A percentile compares a stretch with the other conserved stretches of the same genome.
Evolutionary conservation across 345 rosid genomes (phyloP).

Genomic region (Boechera stricta): DNA sequence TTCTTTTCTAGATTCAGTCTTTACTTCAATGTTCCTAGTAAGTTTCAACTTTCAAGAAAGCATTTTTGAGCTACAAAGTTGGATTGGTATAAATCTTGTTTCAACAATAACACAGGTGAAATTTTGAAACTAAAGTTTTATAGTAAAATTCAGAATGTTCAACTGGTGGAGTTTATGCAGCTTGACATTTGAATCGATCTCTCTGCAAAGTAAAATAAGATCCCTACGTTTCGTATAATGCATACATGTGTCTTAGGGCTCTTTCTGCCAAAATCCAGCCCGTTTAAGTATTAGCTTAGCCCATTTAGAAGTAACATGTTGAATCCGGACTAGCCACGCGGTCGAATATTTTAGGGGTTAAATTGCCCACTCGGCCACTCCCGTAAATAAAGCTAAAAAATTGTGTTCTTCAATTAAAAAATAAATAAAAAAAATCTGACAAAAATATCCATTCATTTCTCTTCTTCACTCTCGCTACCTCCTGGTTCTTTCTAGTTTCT

Average conservation of each 20-base stretch:
- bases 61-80: conserved; percentile 1
- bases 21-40: background rate
- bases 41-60: conserved; percentile 7
- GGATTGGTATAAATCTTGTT: background rate
- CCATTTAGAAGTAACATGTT: conserved; percentile 2
- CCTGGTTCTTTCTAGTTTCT: conserved; percentile 1
- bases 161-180: background rate
- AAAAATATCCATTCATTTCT: conserved; percentile 39
- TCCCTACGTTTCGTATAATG: background rate
- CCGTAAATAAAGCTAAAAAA: background rate
- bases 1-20: background rate
- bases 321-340: conserved; percentile 16
- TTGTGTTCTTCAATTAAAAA: background rate
- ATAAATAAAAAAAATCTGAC: background rate
- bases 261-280: background rate
- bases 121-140: background rate
- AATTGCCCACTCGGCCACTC: background rate
- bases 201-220: background rate
- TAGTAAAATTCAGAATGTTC: background rate
- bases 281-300: background rate
- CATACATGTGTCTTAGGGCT: background rate
- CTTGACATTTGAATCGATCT: conserved; percentile 7
- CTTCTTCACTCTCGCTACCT: conserved; percentile 4
- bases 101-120: background rate
- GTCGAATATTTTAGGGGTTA: background rate